phyloP scores from a whole-genome alignment of 1,284 basidiomycete species.

The Ustilago bromivora region DNA sequence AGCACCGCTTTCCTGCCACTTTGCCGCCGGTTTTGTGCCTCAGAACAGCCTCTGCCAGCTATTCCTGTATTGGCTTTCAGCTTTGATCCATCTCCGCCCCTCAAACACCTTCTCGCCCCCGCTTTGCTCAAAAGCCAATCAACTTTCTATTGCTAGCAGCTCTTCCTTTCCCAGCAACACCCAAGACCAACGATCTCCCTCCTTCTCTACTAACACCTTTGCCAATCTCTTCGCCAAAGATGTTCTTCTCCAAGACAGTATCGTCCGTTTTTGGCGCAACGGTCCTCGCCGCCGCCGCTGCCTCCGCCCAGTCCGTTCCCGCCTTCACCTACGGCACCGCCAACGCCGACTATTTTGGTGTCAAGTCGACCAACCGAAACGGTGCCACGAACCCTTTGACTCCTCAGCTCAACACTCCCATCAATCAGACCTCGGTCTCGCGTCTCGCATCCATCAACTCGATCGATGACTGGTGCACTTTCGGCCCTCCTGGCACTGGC shows the following conservation, averaged over 20 bases:
- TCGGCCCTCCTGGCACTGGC: conserved; percentile 70
- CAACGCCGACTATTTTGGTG: conserved; percentile 56
- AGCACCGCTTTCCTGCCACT: conserved; percentile 1
- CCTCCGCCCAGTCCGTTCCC: conserved; percentile 24
- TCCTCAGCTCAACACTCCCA: conserved; percentile 63
- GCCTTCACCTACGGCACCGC: conserved; percentile 64
- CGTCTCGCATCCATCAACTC: conserved; percentile 67
- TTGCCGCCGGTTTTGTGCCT: conserved; percentile 5
- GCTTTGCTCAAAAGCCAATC: conserved; percentile 13
- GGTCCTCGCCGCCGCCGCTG: conserved; percentile 27
- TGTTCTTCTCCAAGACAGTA: conserved; percentile 51
- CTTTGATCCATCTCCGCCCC: neutral
- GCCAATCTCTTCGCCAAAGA: conserved; percentile 1
- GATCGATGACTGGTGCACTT: conserved; percentile 70
- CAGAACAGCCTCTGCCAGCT: neutral
- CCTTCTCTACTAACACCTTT: conserved; percentile 12
- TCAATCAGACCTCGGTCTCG: conserved; percentile 66
- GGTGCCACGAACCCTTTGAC: conserved; percentile 64
- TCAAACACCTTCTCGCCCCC: neutral
- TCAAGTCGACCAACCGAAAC: conserved; percentile 47
- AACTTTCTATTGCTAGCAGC: neutral
- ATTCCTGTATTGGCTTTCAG: neutral
- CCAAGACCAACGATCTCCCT: neutral
- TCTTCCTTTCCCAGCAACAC: neutral
- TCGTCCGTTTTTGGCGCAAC: conserved; percentile 39